Evolutionary conservation across 768 basidiomycete genomes (phyloP), one percentile per base, ranked within the genome.

Genomic region (Trametes cubensis): DNA sequence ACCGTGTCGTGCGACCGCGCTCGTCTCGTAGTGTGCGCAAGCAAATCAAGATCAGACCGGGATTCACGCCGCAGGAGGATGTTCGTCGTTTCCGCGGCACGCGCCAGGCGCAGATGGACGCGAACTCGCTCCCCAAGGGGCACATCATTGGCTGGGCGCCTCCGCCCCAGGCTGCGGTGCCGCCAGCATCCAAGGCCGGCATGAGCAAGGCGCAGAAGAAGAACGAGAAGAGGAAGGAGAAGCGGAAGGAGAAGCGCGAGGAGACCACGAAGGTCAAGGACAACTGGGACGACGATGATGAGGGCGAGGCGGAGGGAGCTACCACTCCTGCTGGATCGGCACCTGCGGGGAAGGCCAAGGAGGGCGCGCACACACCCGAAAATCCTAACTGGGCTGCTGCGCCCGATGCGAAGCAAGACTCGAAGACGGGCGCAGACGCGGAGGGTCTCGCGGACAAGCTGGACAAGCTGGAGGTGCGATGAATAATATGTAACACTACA

Each of bases 41-140:
- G 76, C 84, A 95, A 75, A 78, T 90, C 59, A 95, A 89, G 78
- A 88, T 98, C 65, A 82, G 95, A 26, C 95, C 94, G 3, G 95
- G 95, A 0, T 98, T 89, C 76, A 96, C 93, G 5, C 95, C 95
- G 0, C 93, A 95, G 75, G 95, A 98, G 74, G 95, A 98, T 75
- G 83, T 95, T 8, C 82, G 84, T n/a, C 86, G 88, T 50, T 98
- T 95, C 75, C 84, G 92, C 55, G 85, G 90, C 44, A 83, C 86
- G 47, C 85, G 86, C 55, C 91, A 93, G 72, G 81, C 85, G 53
- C 85, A 87, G 71, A 82, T 86, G 79, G 92, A 93, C 60, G 74
- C 81, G 25, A 81, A 75, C 65, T 65, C 81, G 3, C 75, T 90
- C 6, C 86, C 90, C 34, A 89, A 90, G 72, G 89, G 90, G n/a